These are phyloP conservation scores for Schoenoplectus triqueter DNA, from an alignment of 202 grass and related monocot species.

Conservation along the genomic window DNA sequence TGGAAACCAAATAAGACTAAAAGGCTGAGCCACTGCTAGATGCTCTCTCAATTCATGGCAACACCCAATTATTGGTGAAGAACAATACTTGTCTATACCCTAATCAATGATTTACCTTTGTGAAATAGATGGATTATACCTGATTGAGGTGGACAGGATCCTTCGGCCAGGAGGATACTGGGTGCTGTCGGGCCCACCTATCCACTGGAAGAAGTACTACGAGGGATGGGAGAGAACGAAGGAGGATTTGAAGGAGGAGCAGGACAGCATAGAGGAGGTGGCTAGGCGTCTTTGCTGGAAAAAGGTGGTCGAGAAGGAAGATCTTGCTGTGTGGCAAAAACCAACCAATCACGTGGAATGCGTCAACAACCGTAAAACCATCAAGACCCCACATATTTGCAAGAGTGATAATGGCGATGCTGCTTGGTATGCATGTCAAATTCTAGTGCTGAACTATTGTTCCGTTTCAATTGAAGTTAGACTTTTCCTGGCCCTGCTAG, in stretches of 20 bases:
- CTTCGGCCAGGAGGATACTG: conserved; percentile 91
- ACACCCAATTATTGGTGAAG: neutral
- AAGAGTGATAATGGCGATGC: conserved; percentile 82
- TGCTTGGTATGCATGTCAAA: conserved; percentile 61
- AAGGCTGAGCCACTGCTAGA: neutral
- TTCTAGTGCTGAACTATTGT: neutral
- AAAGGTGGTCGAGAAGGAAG: conserved; percentile 72
- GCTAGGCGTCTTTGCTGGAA: conserved; percentile 87
- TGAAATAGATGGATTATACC: conserved; percentile 75
- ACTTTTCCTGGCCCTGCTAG: neutral
- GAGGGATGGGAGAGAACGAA: conserved; percentile 77
- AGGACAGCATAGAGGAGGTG: conserved; percentile 79
- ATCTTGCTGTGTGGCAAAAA: conserved; percentile 92
- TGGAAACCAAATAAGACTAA: neutral
- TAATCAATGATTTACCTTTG: neutral
- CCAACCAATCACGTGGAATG: conserved; percentile 86
- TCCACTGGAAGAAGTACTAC: conserved; percentile 84
- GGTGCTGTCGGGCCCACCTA: conserved; percentile 85
- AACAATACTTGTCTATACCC: neutral
- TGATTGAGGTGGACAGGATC: conserved; percentile 85
- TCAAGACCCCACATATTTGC: conserved; percentile 87
- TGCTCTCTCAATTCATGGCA: conserved; percentile 12
- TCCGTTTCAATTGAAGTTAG: conserved; percentile 3
- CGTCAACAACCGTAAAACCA: conserved; percentile 56
- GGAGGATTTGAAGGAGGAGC: conserved; percentile 77